Conservation (phyloP, 2,329 filamentous ascomycete genomes). For the Phialemonium atrogriseum region DNA sequence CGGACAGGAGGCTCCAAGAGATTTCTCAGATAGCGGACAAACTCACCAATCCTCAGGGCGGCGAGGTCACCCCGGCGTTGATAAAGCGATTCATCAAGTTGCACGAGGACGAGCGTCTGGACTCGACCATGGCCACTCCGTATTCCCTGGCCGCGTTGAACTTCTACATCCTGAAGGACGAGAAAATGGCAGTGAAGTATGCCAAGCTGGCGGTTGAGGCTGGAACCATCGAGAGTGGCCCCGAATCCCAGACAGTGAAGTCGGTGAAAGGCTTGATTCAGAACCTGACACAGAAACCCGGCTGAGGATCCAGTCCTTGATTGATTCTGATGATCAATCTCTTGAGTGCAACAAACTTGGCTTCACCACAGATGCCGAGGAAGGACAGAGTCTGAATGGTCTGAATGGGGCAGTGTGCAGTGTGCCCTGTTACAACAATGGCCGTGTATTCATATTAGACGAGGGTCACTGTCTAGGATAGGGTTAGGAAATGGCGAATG, state of each 20-base stretch:
- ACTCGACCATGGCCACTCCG: constrained; percentile 19
- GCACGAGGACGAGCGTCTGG: constrained; percentile 21
- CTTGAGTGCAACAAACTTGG: too few species aligned
- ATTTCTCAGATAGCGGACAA: constrained; percentile 15
- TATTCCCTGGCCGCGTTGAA: constrained; percentile 26
- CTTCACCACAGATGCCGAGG: too few species aligned
- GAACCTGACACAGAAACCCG: too few species aligned
- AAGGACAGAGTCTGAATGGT: too few species aligned
- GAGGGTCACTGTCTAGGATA: too few species aligned
- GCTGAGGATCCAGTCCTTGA: too few species aligned
- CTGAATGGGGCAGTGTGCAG: too few species aligned
- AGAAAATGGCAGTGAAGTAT: constrained; percentile 18
- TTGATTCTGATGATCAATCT: too few species aligned
- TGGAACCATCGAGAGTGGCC: constrained; percentile 19
- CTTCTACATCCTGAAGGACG: constrained; percentile 22
- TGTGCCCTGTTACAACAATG: too few species aligned
- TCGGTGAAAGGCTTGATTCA: neutral
- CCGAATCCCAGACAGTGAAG: constrained; percentile 13
- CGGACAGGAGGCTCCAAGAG: constrained; percentile 18
- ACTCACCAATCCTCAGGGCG: constrained; percentile 11
- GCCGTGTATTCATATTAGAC: too few species aligned
- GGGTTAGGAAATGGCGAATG: too few species aligned
- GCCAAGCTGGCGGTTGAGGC: constrained; percentile 20
- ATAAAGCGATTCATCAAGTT: constrained; percentile 17
- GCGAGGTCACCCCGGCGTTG: constrained; percentile 13